Percentiles rank a stretch among this genome's conserved stretches.
Evolutionary conservation across 2,329 filamentous ascomycete species (phyloP).

Genomic region (Dothidotthia symphoricarpi): DNA sequence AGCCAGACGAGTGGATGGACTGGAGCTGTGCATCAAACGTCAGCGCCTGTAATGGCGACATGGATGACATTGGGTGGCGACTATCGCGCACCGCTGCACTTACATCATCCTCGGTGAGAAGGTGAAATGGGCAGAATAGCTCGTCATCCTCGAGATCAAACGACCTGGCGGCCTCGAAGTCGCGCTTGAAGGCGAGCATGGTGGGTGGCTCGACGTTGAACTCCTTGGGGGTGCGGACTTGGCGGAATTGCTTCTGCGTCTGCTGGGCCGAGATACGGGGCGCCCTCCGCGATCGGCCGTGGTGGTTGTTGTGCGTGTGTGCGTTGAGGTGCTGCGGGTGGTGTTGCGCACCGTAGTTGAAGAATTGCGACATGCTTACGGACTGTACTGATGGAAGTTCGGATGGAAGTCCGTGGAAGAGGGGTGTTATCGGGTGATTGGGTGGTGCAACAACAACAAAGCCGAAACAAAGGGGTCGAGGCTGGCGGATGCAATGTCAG

Average conservation of each 20-base stretch:
- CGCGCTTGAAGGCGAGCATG: slow-evolving; percentile 74
- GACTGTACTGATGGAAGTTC: slow-evolving; percentile 15
- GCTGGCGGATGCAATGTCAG: slow-evolving; percentile 6
- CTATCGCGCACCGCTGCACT: slow-evolving; percentile 31
- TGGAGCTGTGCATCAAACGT: slow-evolving; percentile 62
- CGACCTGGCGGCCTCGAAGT: slow-evolving; percentile 87
- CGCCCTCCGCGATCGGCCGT: slow-evolving; percentile 79
- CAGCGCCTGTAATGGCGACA: slow-evolving; percentile 28
- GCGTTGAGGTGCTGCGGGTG: slow-evolving; percentile 52
- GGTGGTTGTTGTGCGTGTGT: slow-evolving; percentile 73
- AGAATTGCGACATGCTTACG: slow-evolving; percentile 48
- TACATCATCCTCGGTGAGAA: slow-evolving; percentile 93
- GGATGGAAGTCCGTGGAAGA: slow-evolving; percentile 19
- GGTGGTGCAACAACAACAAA: slow-evolving; percentile 24
- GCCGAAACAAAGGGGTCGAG: slow-evolving; percentile 22
- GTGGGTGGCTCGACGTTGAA: slow-evolving; percentile 70
- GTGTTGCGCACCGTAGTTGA: slow-evolving; percentile 50
- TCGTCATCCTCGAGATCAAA: slow-evolving; percentile 96
- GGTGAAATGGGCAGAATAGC: slow-evolving; percentile 83
- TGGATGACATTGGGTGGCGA: slow-evolving; percentile 29
- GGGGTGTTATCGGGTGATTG: slow-evolving; percentile 16
- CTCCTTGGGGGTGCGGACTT: slow-evolving; percentile 83
- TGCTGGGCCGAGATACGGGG: slow-evolving; percentile 78
- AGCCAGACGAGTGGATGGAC: slow-evolving; percentile 84
- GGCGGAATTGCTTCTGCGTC: slow-evolving; percentile 85